These are phyloP conservation scores for Myrica gale DNA, from an alignment of 306 rosid genomes.

Conservation along the genomic window DNA sequence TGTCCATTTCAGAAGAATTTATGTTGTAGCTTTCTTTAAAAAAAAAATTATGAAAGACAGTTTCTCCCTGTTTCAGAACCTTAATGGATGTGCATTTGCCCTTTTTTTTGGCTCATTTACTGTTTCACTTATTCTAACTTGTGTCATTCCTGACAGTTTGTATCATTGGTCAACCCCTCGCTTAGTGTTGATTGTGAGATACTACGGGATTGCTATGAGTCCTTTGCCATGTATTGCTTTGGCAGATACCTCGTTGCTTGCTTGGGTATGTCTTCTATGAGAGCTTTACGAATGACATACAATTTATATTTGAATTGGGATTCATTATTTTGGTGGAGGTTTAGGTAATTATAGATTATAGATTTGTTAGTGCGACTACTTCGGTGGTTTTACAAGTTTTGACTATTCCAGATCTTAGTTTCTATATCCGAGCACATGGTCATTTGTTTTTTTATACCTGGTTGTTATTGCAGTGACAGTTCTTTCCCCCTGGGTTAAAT, in stretches of 20 bases:
- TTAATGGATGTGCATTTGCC: not conserved
- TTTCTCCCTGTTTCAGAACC: too few relatives aligned
- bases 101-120: conserved; percentile 18
- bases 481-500: not conserved
- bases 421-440: not conserved
- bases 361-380: not conserved
- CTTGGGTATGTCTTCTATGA: conserved; percentile 51
- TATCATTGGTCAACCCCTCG: conserved; percentile 79
- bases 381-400: not conserved
- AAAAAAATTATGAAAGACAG: too few relatives aligned
- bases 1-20: too few relatives aligned
- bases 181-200: conserved; percentile 79
- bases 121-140: conserved; percentile 21
- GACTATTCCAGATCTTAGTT: not conserved
- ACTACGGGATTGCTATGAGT: conserved; percentile 93
- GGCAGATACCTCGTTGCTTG: conserved; percentile 98
- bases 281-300: not conserved
- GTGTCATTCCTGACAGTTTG: conserved; percentile 48
- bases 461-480: not conserved
- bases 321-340: not conserved
- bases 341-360: not conserved
- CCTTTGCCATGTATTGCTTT: conserved; percentile 99
- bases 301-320: not conserved
- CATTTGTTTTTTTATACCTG: not conserved
- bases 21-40: too few relatives aligned